These are phyloP conservation scores for Wickerhamiella qilinensis DNA, from an alignment of 805 yeast genomes.

Conservation along the genomic window DNA sequence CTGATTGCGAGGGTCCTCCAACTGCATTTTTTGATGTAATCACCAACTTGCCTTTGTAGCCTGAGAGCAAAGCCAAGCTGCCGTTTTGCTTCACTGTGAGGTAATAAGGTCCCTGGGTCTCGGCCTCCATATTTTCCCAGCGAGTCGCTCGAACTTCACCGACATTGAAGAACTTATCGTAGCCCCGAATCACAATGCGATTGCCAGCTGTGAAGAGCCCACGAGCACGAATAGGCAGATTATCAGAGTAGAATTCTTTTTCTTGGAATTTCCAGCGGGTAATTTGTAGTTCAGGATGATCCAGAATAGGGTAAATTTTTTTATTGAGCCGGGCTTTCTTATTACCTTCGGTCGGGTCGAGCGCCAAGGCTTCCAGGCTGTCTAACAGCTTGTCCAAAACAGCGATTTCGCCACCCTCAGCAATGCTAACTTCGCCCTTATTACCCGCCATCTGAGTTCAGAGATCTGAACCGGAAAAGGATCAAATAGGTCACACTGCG, in stretches of 20 bases:
- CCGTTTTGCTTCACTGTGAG: conserved; percentile 86
- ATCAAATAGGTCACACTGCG: too few species aligned
- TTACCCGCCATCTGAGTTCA: too few species aligned
- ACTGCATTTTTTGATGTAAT: conserved; percentile 79
- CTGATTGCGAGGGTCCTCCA: conserved; percentile 33
- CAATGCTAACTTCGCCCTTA: too few species aligned
- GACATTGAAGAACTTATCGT: conserved; percentile 83
- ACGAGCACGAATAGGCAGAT: conserved; percentile 60
- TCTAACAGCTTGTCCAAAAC: neutral
- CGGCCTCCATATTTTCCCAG: conserved; percentile 28
- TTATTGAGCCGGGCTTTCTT: conserved; percentile 12
- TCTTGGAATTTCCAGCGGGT: conserved; percentile 72
- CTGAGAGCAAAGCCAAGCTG: conserved; percentile 73
- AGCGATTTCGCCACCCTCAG: too few species aligned
- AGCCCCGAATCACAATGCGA: conserved; percentile 63
- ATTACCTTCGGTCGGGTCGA: too few species aligned
- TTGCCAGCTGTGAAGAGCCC: conserved; percentile 53
- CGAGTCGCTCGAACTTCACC: conserved; percentile 44
- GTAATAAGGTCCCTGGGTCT: conserved; percentile 61
- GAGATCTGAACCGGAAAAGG: too few species aligned
- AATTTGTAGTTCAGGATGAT: conserved; percentile 13
- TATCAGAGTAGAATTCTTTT: conserved; percentile 56
- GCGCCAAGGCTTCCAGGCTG: neutral
- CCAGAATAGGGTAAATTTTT: conserved; percentile 15
- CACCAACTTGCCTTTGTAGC: conserved; percentile 57